Conservation (phyloP, 257 asterid genomes). For the Vinca minor region DNA sequence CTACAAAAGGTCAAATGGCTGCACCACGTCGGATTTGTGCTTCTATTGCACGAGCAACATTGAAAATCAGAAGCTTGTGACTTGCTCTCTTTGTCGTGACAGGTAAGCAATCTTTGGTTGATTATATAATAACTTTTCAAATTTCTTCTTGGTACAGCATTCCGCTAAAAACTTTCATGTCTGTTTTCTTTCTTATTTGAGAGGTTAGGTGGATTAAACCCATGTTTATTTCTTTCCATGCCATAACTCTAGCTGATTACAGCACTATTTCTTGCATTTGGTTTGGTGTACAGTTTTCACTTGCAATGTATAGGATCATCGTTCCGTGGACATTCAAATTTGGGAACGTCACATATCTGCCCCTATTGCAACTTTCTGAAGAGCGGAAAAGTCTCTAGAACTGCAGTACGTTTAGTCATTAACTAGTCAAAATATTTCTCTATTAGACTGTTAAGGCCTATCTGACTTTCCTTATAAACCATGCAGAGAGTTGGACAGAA, state of each 20-base stretch:
- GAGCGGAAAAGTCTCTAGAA: conserved; percentile 40
- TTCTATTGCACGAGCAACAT: conserved; percentile 32
- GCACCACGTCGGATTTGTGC: conserved; percentile 28
- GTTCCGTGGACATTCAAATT: conserved; percentile 28
- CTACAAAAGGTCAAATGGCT: conserved; percentile 26
- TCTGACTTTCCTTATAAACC: conserved; percentile 24
- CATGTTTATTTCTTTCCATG: background rate
- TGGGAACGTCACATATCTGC: conserved; percentile 32
- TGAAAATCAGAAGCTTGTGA: conserved; percentile 37
- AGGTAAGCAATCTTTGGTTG: conserved; percentile 34
- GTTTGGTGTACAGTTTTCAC: conserved; percentile 52
- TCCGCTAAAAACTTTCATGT: background rate
- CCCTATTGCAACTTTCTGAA: conserved; percentile 46
- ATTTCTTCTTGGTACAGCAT: background rate
- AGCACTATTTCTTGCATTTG: conserved; percentile 6
- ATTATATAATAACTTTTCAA: background rate
- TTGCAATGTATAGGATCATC: conserved; percentile 39
- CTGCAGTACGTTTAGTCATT: conserved; percentile 35
- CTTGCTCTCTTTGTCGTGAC: conserved; percentile 61
- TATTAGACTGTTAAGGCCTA: conserved; percentile 1
- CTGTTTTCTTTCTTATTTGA: background rate
- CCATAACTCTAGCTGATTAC: background rate
- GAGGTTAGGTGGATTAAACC: background rate
- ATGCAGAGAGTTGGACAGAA: conserved; percentile 55
- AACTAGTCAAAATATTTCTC: conserved; percentile 9